These are phyloP conservation scores for Colletotrichum sp. DNA, from an alignment of 2,329 filamentous ascomycete species.

Conservation along the genomic window DNA sequence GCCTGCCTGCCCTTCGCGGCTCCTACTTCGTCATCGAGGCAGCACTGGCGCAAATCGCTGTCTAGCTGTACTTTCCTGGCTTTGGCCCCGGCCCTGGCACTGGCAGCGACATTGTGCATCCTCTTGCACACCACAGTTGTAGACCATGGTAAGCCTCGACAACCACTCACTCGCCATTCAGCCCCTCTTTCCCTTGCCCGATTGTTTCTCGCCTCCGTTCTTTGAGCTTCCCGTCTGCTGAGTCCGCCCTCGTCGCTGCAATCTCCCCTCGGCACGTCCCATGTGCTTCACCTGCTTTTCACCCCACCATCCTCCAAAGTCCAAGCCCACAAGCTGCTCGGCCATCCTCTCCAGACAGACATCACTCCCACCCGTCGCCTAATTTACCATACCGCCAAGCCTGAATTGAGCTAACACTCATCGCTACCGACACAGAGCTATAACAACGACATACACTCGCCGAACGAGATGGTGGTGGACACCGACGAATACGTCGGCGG, in stretches of 20 bases:
- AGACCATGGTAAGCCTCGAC: conserved; percentile 17
- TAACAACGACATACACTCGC: conserved; percentile 56
- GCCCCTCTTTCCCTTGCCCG: background rate
- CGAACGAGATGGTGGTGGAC: conserved; percentile 63
- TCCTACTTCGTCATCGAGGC: conserved; percentile 15
- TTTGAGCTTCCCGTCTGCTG: background rate
- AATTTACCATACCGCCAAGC: background rate
- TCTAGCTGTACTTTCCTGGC: conserved; percentile 4
- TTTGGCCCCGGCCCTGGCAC: background rate
- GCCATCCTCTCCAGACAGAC: background rate
- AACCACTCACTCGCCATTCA: background rate
- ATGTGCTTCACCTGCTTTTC: background rate
- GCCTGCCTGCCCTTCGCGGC: conserved; percentile 13
- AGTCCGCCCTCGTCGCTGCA: background rate
- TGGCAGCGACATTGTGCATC: conserved; percentile 1
- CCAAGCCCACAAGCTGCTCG: conserved; percentile 1
- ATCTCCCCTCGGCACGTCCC: background rate
- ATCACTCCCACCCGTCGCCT: background rate
- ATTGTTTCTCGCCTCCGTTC: background rate
- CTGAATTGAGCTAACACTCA: background rate
- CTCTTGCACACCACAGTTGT: conserved; percentile 8
- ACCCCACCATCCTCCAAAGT: conserved; percentile 12
- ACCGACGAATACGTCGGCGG: conserved; percentile 60
- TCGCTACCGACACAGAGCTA: conserved; percentile 44
- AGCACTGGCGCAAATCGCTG: conserved; percentile 17